These are phyloP conservation scores for Hsuehochloa calcarea DNA, from an alignment of 176 grass and related monocot genomes.

Conservation along the genomic window DNA sequence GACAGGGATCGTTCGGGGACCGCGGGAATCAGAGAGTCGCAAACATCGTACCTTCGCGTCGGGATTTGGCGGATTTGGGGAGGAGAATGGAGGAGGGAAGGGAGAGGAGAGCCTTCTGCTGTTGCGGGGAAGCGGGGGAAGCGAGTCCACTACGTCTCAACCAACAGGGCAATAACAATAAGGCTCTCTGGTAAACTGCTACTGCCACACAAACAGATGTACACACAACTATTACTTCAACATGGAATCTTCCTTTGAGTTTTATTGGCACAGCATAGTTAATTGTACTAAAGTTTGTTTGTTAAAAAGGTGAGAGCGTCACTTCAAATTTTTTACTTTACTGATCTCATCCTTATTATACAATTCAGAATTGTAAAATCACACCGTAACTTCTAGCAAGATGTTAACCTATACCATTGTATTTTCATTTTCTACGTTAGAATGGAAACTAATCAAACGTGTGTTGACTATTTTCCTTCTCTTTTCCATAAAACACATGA, in stretches of 20 bases:
- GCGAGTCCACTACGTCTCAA: neutral
- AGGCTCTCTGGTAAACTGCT: neutral
- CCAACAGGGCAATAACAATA: neutral
- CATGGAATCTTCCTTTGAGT: too few relatives aligned
- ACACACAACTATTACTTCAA: neutral
- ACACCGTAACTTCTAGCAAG: neutral
- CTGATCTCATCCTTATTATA: neutral
- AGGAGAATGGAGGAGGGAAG: neutral
- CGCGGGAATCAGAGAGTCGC: neutral
- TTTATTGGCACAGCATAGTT: too few relatives aligned
- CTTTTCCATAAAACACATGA: neutral
- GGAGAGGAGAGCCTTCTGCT: neutral
- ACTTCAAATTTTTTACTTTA: neutral
- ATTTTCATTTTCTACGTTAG: too few relatives aligned
- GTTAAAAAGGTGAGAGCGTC: too few relatives aligned
- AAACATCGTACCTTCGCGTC: neutral
- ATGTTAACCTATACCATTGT: neutral
- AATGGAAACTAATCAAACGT: too few relatives aligned
- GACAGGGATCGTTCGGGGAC: neutral
- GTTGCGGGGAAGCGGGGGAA: neutral
- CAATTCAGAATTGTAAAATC: neutral
- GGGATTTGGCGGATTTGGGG: conserved; percentile 23
- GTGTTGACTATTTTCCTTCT: neutral
- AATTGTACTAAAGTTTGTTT: too few relatives aligned
- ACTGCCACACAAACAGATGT: neutral